Evolutionary conservation across 306 rosid species (phyloP).

Genomic region (Echinosophora koreensis): DNA sequence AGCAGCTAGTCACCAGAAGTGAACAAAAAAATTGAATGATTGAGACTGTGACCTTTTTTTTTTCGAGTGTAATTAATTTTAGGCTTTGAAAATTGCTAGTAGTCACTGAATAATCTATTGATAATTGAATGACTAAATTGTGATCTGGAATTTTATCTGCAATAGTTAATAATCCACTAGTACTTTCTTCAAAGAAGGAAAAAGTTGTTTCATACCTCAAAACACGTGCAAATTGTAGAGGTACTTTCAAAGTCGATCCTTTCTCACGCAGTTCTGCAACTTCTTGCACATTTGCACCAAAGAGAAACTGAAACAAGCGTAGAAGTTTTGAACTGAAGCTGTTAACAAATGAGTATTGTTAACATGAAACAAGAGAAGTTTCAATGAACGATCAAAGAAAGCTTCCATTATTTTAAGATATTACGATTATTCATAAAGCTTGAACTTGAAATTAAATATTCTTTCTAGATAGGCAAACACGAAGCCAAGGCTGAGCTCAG

Average conservation of each 20-base stretch:
- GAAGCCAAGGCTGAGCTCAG: conserved; percentile 27
- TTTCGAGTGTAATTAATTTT: too few relatives aligned
- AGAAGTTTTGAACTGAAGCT: conserved; percentile 31
- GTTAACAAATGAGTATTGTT: not conserved
- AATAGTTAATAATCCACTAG: conserved; percentile 3
- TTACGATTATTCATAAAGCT: conserved; percentile 30
- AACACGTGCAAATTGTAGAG: conserved; percentile 72
- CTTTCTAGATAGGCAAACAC: conserved; percentile 32
- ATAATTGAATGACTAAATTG: not conserved
- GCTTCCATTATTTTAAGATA: conserved; percentile 14
- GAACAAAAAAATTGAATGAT: not conserved
- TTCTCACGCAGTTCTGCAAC: conserved; percentile 68
- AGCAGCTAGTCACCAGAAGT: conserved; percentile 9
- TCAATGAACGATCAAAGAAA: conserved; percentile 30
- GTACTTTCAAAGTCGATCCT: conserved; percentile 49
- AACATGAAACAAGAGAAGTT: conserved; percentile 28
- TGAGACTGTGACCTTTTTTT: not conserved
- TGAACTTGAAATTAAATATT: conserved; percentile 23
- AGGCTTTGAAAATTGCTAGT: not conserved
- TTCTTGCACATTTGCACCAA: conserved; percentile 73
- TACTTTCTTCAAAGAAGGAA: conserved; percentile 18
- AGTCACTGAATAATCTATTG: not conserved
- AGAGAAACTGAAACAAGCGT: conserved; percentile 65
- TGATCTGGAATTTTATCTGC: conserved; percentile 7
- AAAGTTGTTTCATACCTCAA: conserved; percentile 53